Conservation (phyloP, 345 rosid species). For the Odontarrhena argentea region DNA sequence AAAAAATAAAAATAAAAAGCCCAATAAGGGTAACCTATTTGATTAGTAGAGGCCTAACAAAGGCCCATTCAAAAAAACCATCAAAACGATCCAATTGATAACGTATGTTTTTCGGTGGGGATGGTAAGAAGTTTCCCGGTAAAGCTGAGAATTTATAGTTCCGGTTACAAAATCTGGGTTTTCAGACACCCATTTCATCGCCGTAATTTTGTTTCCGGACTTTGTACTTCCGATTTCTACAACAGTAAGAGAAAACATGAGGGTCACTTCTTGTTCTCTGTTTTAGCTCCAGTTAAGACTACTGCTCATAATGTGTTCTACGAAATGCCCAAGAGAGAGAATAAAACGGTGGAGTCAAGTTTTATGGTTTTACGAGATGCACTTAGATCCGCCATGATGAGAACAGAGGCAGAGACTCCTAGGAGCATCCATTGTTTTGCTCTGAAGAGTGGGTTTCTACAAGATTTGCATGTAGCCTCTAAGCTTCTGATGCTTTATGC, state of each 20-base stretch:
- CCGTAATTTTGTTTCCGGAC: not conserved
- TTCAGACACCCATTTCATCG: not conserved
- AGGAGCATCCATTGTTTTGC: slow-evolving; percentile 53
- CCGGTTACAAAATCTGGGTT: not conserved
- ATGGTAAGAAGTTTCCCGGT: slow-evolving; percentile 17
- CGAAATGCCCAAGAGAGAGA: slow-evolving; percentile 47
- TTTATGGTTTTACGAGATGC: slow-evolving; percentile 37
- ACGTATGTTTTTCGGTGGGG: slow-evolving; percentile 1
- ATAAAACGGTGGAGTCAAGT: slow-evolving; percentile 3
- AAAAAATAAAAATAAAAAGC: not conserved
- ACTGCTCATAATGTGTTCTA: slow-evolving; percentile 43
- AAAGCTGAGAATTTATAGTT: slow-evolving; percentile 12
- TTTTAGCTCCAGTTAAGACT: slow-evolving; percentile 28
- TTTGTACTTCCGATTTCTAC: not conserved
- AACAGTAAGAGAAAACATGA: slow-evolving; percentile 25
- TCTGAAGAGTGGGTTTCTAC: slow-evolving; percentile 56
- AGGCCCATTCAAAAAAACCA: not conserved
- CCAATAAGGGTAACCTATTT: not conserved
- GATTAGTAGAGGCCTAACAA: too few relatives aligned
- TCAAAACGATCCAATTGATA: not conserved
- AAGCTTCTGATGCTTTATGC: slow-evolving; percentile 56
- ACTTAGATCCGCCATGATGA: slow-evolving; percentile 41
- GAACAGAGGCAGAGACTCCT: slow-evolving; percentile 29
- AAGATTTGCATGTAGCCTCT: slow-evolving; percentile 50
- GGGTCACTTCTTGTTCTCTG: not conserved